These are phyloP conservation scores for Gracilaria gracilis DNA, from an alignment of 23 red algal species.

Conservation along the genomic window DNA sequence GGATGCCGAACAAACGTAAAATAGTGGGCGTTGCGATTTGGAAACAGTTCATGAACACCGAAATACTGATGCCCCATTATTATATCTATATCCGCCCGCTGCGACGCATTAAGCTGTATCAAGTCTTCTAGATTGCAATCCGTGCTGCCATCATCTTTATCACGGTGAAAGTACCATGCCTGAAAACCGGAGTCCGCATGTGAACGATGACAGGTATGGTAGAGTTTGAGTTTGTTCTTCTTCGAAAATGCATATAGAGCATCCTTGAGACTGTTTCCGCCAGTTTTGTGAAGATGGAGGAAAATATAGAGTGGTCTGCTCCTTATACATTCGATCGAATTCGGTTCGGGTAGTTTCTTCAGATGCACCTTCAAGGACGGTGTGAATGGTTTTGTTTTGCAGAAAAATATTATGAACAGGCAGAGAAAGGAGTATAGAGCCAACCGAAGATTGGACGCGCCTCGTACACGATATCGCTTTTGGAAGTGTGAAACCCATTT, in stretches of 20 bases:
- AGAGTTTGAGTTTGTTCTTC: constrained; percentile 61
- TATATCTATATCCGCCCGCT: constrained; percentile 39
- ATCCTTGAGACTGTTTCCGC: constrained; percentile 76
- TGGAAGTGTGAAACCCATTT: background rate
- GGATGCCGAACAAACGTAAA: constrained; percentile 82
- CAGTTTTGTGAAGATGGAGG: constrained; percentile 85
- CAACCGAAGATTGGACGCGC: background rate
- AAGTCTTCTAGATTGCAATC: constrained; percentile 73
- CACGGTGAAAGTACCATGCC: constrained; percentile 60
- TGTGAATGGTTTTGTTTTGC: background rate
- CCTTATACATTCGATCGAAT: background rate
- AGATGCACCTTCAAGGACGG: constrained; percentile 5
- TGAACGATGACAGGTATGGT: constrained; percentile 70
- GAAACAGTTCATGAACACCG: constrained; percentile 62
- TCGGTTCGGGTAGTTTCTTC: background rate
- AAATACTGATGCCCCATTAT: constrained; percentile 77
- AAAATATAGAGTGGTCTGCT: constrained; percentile 70
- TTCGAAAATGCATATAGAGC: constrained; percentile 65
- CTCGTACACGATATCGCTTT: background rate
- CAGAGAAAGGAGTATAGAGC: background rate
- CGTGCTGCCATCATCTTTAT: background rate
- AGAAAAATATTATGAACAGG: background rate
- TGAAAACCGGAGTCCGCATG: constrained; percentile 30
- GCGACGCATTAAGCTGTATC: background rate
- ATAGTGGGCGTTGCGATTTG: constrained; percentile 42